Evolutionary conservation across 2,329 filamentous ascomycete species (phyloP).

Genomic region (Phaeophleospora eucalypticola): DNA sequence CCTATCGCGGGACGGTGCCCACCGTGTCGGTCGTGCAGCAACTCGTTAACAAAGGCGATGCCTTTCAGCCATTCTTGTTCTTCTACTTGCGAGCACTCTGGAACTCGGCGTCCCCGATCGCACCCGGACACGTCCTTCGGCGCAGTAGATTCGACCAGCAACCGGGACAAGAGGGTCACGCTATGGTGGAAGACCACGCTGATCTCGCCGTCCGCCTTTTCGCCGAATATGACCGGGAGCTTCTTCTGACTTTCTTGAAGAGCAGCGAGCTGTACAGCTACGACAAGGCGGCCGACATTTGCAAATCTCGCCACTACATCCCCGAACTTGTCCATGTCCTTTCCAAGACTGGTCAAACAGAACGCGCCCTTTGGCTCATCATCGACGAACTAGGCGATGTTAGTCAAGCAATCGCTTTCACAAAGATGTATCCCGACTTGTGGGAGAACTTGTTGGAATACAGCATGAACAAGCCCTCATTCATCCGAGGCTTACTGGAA

Average conservation of each 20-base stretch:
- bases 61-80: conserved; percentile 70
- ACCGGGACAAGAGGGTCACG: conserved; percentile 49
- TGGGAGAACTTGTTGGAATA: conserved; percentile 95
- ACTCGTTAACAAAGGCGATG: conserved; percentile 58
- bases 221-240: conserved; percentile 70
- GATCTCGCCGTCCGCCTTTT: conserved; percentile 85
- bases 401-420: conserved; percentile 87
- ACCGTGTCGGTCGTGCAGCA: conserved; percentile 75
- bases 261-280: conserved; percentile 80
- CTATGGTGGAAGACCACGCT: conserved; percentile 75
- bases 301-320: conserved; percentile 75
- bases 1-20: conserved; percentile 78
- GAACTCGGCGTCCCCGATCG: conserved; percentile 43
- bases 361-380: conserved; percentile 85
- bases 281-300: conserved; percentile 71
- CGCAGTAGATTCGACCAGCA: conserved; percentile 24
- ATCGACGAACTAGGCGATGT: conserved; percentile 91
- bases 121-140: conserved; percentile 5
- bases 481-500: conserved; percentile 86
- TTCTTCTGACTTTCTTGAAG: conserved; percentile 85
- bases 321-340: conserved; percentile 94
- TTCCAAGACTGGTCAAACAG: conserved; percentile 91
- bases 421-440: conserved; percentile 84
- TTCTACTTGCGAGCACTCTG: conserved; percentile 89
- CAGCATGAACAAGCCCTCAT: conserved; percentile 94